These are phyloP conservation scores for Ogataea salicorniae DNA, from an alignment of 805 yeast species.

Conservation along the genomic window DNA sequence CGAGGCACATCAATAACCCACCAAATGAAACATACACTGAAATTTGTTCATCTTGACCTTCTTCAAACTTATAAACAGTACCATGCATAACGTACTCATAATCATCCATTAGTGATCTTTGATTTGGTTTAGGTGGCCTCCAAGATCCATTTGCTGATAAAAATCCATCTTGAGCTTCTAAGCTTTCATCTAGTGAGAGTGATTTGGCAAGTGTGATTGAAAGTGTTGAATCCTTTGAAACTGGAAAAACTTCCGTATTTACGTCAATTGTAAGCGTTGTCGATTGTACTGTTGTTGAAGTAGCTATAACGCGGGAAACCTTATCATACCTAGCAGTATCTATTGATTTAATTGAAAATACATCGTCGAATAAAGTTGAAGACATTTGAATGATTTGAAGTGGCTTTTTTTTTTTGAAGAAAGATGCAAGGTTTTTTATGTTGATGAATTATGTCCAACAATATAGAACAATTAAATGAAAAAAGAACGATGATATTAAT, in stretches of 20 bases:
- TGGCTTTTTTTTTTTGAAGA: no score
- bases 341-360: slow-evolving; percentile 77
- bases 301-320: slow-evolving; percentile 83
- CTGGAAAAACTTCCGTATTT: slow-evolving; percentile 89
- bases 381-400: slow-evolving; percentile 40
- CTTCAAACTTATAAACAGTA: slow-evolving; percentile 94
- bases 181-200: slow-evolving; percentile 47
- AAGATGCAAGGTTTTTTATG: no score
- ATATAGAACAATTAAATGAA: no score
- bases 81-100: slow-evolving; percentile 99
- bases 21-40: slow-evolving; percentile 95
- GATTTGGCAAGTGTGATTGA: slow-evolving; percentile 84
- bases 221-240: slow-evolving; percentile 65
- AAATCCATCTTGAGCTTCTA: slow-evolving; percentile 30
- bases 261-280: slow-evolving; percentile 83
- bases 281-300: slow-evolving; percentile 75
- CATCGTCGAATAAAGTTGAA: slow-evolving; percentile 84
- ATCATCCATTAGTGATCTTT: slow-evolving; percentile 87
- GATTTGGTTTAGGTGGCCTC: slow-evolving; percentile 82
- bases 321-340: slow-evolving; percentile 90
- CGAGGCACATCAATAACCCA: slow-evolving; percentile 87
- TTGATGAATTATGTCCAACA: no score
- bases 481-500: no score
- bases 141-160: slow-evolving; percentile 55
- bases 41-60: slow-evolving; percentile 60